These are phyloP conservation scores for Elaeis guineensis DNA, from an alignment of 176 grass and related monocot genomes.

Conservation along the genomic window DNA sequence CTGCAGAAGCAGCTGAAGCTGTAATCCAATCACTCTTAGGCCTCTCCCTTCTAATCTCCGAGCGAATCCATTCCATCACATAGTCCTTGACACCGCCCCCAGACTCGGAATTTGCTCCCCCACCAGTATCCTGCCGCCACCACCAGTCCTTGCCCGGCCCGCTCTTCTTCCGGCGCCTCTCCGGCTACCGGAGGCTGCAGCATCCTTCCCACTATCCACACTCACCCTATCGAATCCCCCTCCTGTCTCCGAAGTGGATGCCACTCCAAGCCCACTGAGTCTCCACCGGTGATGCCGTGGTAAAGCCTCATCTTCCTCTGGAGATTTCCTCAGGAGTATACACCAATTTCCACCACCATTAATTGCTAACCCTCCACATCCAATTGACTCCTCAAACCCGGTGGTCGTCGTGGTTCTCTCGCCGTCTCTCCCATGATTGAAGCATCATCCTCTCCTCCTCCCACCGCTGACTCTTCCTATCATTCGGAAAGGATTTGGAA, in stretches of 20 bases:
- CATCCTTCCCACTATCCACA: slow-evolving; percentile 36
- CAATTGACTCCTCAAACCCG: slow-evolving; percentile 6
- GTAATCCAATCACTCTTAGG: slow-evolving; percentile 72
- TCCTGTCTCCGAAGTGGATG: slow-evolving; percentile 37
- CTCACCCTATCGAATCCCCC: slow-evolving; percentile 43
- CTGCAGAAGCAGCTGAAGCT: slow-evolving; percentile 17
- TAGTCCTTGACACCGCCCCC: slow-evolving; percentile 62
- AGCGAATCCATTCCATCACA: slow-evolving; percentile 98
- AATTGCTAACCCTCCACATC: too few relatives aligned
- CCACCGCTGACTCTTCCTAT: background rate
- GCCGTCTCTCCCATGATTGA: slow-evolving; percentile 7
- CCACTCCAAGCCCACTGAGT: slow-evolving; percentile 25
- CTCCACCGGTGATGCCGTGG: slow-evolving; percentile 27
- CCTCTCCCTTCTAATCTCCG: slow-evolving; percentile 90
- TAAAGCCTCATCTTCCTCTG: too few relatives aligned
- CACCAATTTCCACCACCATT: too few relatives aligned
- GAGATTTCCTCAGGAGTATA: too few relatives aligned
- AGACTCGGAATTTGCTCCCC: slow-evolving; percentile 6
- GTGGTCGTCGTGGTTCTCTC: slow-evolving; percentile 14
- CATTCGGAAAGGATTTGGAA: background rate
- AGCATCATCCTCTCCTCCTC: slow-evolving; percentile 10
- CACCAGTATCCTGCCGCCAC: slow-evolving; percentile 76
- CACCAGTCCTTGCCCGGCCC: slow-evolving; percentile 58
- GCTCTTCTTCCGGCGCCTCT: slow-evolving; percentile 10
- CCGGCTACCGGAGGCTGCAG: slow-evolving; percentile 27